Percentiles rank a stretch among this genome's conserved stretches.
Conservation (phyloP, 352 stramenopile species). For the Globisporangium takayamanum region DNA sequence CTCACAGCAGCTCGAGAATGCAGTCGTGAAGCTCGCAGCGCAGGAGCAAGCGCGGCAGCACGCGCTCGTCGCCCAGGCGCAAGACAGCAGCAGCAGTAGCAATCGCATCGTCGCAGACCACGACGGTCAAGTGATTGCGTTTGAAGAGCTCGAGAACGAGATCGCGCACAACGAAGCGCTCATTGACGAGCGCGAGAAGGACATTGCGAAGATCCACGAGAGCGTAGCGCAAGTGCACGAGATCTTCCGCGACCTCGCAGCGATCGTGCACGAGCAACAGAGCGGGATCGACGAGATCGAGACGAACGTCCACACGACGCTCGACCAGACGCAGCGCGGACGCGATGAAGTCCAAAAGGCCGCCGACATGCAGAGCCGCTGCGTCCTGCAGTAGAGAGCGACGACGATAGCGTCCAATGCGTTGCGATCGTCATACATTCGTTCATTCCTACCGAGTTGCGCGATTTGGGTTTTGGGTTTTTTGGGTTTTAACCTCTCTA, state of each 20-base stretch:
- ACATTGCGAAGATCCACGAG: conserved; percentile 84
- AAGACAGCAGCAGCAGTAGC: conserved; percentile 19
- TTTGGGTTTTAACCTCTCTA: too few species aligned
- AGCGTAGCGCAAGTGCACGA: conserved; percentile 89
- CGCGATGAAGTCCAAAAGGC: conserved; percentile 83
- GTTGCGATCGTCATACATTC: too few species aligned
- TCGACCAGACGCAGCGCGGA: conserved; percentile 79
- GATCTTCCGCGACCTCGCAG: conserved; percentile 85
- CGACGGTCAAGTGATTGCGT: conserved; percentile 71
- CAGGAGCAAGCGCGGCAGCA: conserved; percentile 58
- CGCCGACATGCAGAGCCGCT: conserved; percentile 68
- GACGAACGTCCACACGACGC: conserved; percentile 75
- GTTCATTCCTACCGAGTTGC: too few species aligned
- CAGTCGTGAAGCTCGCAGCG: conserved; percentile 56
- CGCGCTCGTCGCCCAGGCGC: conserved; percentile 21
- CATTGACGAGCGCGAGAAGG: conserved; percentile 85
- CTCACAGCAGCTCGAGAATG: conserved; percentile 60
- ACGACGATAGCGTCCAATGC: too few species aligned
- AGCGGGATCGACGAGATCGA: conserved; percentile 82
- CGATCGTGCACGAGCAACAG: conserved; percentile 84
- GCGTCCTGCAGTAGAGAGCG: conserved; percentile 40
- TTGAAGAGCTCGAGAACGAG: conserved; percentile 70
- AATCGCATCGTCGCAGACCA: conserved; percentile 53
- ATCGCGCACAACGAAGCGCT: conserved; percentile 86
- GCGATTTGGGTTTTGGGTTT: too few species aligned